Conservation (phyloP, 495 filamentous ascomycete genomes). For the Neurospora terricola region DNA sequence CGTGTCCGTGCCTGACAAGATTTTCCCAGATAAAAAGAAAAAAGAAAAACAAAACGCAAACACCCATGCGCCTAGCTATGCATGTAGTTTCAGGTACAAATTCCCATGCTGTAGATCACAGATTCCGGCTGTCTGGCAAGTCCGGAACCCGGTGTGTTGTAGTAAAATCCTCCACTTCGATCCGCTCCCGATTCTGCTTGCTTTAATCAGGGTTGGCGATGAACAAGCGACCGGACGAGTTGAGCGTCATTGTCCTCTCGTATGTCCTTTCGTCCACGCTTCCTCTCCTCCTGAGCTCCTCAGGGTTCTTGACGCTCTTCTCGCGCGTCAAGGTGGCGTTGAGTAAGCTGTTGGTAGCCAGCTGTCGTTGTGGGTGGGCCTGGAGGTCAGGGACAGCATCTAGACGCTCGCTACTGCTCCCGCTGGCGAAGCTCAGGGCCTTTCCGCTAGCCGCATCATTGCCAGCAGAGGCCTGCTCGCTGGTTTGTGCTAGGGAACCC, state of each 20-base stretch:
- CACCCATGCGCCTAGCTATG: not conserved
- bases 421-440: conserved; percentile 39
- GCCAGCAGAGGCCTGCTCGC: conserved; percentile 14
- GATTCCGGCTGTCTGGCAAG: not conserved
- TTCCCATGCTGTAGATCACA: not conserved
- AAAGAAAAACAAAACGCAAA: not conserved
- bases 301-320: conserved; percentile 59
- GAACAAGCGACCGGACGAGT: conserved; percentile 59
- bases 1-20: not conserved
- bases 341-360: conserved; percentile 43
- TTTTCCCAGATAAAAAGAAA: not conserved
- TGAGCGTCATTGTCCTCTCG: conserved; percentile 80
- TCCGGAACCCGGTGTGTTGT: not conserved
- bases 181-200: not conserved
- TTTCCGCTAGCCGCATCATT: conserved; percentile 38
- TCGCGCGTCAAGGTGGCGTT: conserved; percentile 44
- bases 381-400: conserved; percentile 38
- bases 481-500: conserved; percentile 33
- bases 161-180: not conserved
- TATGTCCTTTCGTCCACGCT: conserved; percentile 94
- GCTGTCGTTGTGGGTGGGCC: conserved; percentile 21
- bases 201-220: conserved; percentile 86
- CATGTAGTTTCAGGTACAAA: not conserved
- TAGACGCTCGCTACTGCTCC: conserved; percentile 43
- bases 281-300: conserved; percentile 71